Evolutionary conservation across 805 yeast genomes (phyloP).

Genomic region (Candida dajiaensis): DNA sequence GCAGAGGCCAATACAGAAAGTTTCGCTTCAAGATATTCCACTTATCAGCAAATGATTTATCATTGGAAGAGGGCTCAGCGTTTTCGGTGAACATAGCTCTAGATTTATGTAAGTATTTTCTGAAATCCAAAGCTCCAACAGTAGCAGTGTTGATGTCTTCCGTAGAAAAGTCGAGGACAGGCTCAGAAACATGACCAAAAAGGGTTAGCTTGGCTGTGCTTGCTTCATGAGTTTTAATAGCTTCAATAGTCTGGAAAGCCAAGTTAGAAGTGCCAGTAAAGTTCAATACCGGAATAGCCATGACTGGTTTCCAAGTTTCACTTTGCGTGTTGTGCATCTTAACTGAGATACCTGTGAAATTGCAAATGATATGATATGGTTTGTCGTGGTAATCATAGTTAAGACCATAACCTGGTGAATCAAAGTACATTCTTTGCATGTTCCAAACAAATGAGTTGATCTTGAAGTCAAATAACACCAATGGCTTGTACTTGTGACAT

Average conservation of each 20-base stretch:
- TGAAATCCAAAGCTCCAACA: conserved; percentile 16
- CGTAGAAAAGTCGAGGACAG: conserved; percentile 38
- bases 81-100: background rate
- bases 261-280: conserved; percentile 35
- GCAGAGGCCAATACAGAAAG: conserved; percentile 26
- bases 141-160: conserved; percentile 32
- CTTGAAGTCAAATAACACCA: conserved; percentile 16
- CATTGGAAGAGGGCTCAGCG: background rate
- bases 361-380: conserved; percentile 34
- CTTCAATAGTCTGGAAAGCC: conserved; percentile 29
- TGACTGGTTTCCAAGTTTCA: conserved; percentile 12
- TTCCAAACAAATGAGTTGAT: conserved; percentile 20
- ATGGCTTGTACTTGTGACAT: conserved; percentile 19
- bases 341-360: conserved; percentile 32
- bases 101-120: background rate
- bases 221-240: conserved; percentile 14
- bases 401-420: conserved; percentile 43
- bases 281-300: conserved; percentile 20
- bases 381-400: conserved; percentile 33
- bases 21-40: conserved; percentile 10
- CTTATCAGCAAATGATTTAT: background rate
- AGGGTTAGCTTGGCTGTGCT: conserved; percentile 29
- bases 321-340: conserved; percentile 22
- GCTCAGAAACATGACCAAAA: conserved; percentile 36
- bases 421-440: conserved; percentile 23